Percentiles rank a stretch among this genome's conserved stretches.
Evolutionary conservation across 306 rosid genomes (phyloP).

Genomic region (Cicer arietinum): DNA sequence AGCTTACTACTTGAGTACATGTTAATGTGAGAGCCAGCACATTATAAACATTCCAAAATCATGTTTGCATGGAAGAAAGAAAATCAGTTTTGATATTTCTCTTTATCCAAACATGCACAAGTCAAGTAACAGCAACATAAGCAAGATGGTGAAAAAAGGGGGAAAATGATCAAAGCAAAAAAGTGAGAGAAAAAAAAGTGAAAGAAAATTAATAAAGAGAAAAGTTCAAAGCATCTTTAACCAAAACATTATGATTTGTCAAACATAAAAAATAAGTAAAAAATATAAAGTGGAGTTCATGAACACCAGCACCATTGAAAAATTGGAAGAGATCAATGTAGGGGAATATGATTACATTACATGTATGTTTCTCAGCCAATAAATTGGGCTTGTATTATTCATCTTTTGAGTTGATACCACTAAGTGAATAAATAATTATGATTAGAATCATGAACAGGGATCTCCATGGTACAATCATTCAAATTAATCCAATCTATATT

Average conservation of each 20-base stretch:
- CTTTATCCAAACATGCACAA: background rate
- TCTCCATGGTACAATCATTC: too few relatives aligned
- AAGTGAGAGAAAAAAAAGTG: background rate
- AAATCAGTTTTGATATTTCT: background rate
- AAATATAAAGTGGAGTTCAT: background rate
- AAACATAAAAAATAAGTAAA: background rate
- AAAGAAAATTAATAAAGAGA: background rate
- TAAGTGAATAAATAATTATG: constrained; percentile 26
- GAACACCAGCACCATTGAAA: constrained; percentile 21
- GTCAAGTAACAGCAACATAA: constrained; percentile 42
- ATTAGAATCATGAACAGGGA: background rate
- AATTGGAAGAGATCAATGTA: constrained; percentile 25
- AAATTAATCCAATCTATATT: too few relatives aligned
- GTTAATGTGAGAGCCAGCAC: too few relatives aligned
- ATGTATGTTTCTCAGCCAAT: constrained; percentile 37
- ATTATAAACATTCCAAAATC: background rate
- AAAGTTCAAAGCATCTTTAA: background rate
- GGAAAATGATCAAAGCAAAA: too few relatives aligned
- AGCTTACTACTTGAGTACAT: background rate
- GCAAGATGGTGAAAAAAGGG: background rate
- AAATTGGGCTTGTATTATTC: constrained; percentile 18
- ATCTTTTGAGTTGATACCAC: constrained; percentile 35
- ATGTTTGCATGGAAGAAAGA: background rate
- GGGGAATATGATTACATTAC: constrained; percentile 33
- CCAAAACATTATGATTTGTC: constrained; percentile 17